Evolutionary conservation across 2,329 filamentous ascomycete species (phyloP), one percentile per base, ranked within the genome.

Genomic region (Penicillium fuscoglaucum): DNA sequence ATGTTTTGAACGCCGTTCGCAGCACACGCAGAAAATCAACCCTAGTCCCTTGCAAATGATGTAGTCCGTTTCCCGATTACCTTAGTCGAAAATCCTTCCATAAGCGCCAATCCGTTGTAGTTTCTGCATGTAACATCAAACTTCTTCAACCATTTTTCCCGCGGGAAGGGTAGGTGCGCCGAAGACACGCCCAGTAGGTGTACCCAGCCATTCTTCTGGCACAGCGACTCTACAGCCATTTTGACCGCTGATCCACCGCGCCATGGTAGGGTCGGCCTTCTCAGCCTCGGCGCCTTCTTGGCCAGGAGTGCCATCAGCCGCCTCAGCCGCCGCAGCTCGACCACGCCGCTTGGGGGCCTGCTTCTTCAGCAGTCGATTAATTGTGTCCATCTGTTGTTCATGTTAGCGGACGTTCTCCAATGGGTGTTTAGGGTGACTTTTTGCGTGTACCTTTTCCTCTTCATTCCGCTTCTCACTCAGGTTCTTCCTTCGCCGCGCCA

Each of bases 401-500:
- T 17, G 47, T 72, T 52, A 72, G 66, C 44, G 31, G 29, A 13
- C 17, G 33, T 48, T 21, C 21, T 47, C 53, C 28, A 39, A 24
- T 12, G 2, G 4, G 17, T n/a, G n/a, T 13, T 10, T 7, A 29
- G 4, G 17, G 29, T 39, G 51, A 19, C 24, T 13, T 26, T 21
- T 35, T 47, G 17, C 1, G 28, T 85, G 31, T 69, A 87, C 87
- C 82, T 90, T 91, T 73, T 90, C 88, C 76, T 91, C 88, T 68
- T 90, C 88, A 55, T 90, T 89, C n/a, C 88, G 83, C 77, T 90
- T 90, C 75, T 90, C 88, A 58, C 85, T 89, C 33, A 90, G 78
- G 63, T 90, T 90, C 76, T 90, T 90, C 60, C 88, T 79, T 53
- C 88, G 82, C 56, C 88, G 79, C 9, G 88, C 88, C 87, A 90